Conservation (phyloP, 306 rosid genomes). For the Malus orientalis region DNA sequence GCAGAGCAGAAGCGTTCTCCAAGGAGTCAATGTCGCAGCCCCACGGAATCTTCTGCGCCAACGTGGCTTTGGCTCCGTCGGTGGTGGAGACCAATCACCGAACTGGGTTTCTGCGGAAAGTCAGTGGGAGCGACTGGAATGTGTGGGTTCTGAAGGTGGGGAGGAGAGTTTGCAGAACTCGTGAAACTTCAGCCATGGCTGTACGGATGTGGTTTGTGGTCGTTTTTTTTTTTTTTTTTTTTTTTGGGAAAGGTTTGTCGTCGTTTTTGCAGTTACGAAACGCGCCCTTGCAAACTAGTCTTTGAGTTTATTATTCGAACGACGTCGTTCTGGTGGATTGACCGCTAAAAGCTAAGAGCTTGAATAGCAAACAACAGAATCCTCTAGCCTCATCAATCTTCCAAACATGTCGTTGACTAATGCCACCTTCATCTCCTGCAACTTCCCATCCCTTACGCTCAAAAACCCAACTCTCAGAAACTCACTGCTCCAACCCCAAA, state of each 20-base stretch:
- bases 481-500: slow-evolving; percentile 25
- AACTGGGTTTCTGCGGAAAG: slow-evolving; percentile 27
- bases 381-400: background rate
- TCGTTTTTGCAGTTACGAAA: slow-evolving; percentile 5
- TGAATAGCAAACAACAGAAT: background rate
- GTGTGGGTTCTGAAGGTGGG: slow-evolving; percentile 29
- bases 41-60: slow-evolving; percentile 48
- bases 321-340: too few relatives aligned
- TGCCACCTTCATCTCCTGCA: slow-evolving; percentile 52
- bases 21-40: slow-evolving; percentile 81
- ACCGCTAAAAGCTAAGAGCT: too few relatives aligned
- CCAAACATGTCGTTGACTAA: slow-evolving; percentile 28
- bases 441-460: slow-evolving; percentile 28
- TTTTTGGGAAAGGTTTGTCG: background rate
- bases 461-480: slow-evolving; percentile 9
- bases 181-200: slow-evolving; percentile 74
- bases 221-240: too few relatives aligned
- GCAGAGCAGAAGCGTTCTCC: slow-evolving; percentile 69
- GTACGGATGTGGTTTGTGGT: background rate
- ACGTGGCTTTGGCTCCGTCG: slow-evolving; percentile 15
- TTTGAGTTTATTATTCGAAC: background rate
- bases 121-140: slow-evolving; percentile 14
- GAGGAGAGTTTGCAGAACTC: slow-evolving; percentile 24
- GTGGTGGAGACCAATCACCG: slow-evolving; percentile 49
- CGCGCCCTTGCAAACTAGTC: background rate